Evolutionary conservation across 805 yeast species (phyloP).

Genomic region (Kodamaea kakaduensis): DNA sequence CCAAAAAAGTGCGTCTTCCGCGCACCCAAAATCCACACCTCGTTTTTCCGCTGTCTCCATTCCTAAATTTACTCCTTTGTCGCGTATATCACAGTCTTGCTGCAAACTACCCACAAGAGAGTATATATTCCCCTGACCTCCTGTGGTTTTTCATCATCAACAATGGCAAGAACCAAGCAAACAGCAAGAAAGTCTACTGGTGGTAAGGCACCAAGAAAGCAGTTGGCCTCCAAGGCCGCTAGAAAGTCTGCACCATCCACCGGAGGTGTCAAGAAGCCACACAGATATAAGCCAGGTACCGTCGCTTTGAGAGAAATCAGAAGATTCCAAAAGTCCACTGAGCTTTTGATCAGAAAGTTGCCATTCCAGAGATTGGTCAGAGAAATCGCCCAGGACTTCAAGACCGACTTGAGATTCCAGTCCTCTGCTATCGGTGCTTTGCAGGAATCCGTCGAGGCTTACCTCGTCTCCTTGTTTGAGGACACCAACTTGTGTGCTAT

Average conservation of each 20-base stretch:
- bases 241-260: slow-evolving; percentile 90
- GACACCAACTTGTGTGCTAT: slow-evolving; percentile 98
- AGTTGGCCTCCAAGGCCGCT: slow-evolving; percentile 87
- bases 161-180: slow-evolving; percentile 91
- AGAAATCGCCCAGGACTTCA: slow-evolving; percentile 93
- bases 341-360: slow-evolving; percentile 88
- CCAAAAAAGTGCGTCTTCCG: neutral
- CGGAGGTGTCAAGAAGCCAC: slow-evolving; percentile 92
- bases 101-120: slow-evolving; percentile 1
- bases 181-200: slow-evolving; percentile 94
- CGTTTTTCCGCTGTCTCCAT: slow-evolving; percentile 1
- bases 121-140: neutral
- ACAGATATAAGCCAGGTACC: slow-evolving; percentile 97
- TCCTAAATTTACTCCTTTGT: neutral
- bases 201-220: slow-evolving; percentile 96
- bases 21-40: neutral
- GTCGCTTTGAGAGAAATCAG: slow-evolving; percentile 96
- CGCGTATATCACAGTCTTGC: neutral
- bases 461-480: slow-evolving; percentile 91
- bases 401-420: slow-evolving; percentile 92
- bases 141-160: slow-evolving; percentile 9
- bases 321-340: slow-evolving; percentile 96
- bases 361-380: slow-evolving; percentile 97
- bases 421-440: slow-evolving; percentile 96
- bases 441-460: slow-evolving; percentile 98